These are phyloP conservation scores for Lentinula sp. DNA, from an alignment of 768 basidiomycete species.

Conservation along the genomic window DNA sequence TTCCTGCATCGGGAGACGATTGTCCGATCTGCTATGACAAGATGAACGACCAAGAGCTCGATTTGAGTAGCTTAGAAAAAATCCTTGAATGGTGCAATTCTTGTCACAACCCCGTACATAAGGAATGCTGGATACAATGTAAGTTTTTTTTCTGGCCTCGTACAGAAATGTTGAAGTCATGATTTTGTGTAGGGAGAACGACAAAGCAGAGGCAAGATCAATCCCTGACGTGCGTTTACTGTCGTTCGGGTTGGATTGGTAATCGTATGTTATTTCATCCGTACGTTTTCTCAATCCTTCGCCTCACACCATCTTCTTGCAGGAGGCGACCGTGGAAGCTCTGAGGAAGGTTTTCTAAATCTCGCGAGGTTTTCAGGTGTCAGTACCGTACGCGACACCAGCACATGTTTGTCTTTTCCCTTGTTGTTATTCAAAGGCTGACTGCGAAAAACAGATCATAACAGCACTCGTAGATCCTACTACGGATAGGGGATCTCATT, in stretches of 20 bases:
- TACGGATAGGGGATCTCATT: not conserved
- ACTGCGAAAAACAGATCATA: not conserved
- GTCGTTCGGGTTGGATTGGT: conserved; percentile 1
- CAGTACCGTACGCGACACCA: conserved; percentile 3
- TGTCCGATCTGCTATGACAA: conserved; percentile 7
- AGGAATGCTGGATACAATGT: conserved; percentile 5
- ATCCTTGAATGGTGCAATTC: not conserved
- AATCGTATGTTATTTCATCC: not conserved
- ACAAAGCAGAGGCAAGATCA: not conserved
- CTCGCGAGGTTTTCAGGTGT: conserved; percentile 1
- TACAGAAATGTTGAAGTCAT: not conserved
- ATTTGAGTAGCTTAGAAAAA: not conserved
- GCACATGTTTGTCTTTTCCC: conserved; percentile 1
- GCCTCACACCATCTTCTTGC: not conserved
- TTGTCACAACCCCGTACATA: conserved; percentile 4
- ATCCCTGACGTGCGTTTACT: conserved; percentile 4
- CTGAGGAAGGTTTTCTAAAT: not conserved
- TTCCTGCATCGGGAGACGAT: conserved; percentile 1
- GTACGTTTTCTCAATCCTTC: not conserved
- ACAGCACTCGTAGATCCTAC: not conserved
- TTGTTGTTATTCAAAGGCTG: not conserved
- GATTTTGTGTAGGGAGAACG: not conserved
- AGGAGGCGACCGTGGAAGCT: not conserved
- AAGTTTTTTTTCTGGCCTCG: not conserved
- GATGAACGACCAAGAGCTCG: not conserved